Percentiles rank a stretch among this genome's conserved stretches.
Conservation (phyloP, 148 eudicot genomes). For the Rhododendron griersonianum region DNA sequence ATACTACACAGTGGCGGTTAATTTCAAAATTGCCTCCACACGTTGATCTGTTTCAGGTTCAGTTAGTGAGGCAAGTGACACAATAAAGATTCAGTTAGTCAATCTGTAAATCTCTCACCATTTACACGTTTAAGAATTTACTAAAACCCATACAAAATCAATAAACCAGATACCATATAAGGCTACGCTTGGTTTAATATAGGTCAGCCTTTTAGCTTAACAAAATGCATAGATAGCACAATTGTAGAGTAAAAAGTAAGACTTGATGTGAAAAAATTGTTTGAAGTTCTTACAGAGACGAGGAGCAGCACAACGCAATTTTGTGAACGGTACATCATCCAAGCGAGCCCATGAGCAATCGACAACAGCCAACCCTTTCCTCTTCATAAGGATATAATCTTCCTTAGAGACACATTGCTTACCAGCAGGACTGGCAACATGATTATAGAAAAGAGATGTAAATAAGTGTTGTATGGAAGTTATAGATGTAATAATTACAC, state of each 20-base stretch:
- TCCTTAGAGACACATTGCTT: constrained; percentile 77
- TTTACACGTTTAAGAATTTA: background rate
- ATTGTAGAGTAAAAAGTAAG: background rate
- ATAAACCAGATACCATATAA: background rate
- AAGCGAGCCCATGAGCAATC: constrained; percentile 97
- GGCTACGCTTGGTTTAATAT: background rate
- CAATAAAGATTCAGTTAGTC: background rate
- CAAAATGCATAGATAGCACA: background rate
- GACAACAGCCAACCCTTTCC: constrained; percentile 86
- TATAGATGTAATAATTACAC: background rate
- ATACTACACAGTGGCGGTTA: background rate
- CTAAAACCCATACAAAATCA: background rate
- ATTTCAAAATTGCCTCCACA: background rate
- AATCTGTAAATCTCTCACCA: background rate
- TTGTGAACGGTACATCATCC: constrained; percentile 84
- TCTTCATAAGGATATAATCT: constrained; percentile 61
- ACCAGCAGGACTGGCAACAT: constrained; percentile 65
- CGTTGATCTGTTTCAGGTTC: background rate
- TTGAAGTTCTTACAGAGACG: constrained; percentile 55
- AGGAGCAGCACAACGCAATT: constrained; percentile 79
- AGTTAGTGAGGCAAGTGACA: background rate
- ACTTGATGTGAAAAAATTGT: background rate
- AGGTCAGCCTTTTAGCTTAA: background rate
- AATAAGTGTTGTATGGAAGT: background rate
- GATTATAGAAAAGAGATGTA: background rate